Evolutionary conservation across 1,284 basidiomycete species (phyloP).

Genomic region (Cutaneotrichosporon sp.): DNA sequence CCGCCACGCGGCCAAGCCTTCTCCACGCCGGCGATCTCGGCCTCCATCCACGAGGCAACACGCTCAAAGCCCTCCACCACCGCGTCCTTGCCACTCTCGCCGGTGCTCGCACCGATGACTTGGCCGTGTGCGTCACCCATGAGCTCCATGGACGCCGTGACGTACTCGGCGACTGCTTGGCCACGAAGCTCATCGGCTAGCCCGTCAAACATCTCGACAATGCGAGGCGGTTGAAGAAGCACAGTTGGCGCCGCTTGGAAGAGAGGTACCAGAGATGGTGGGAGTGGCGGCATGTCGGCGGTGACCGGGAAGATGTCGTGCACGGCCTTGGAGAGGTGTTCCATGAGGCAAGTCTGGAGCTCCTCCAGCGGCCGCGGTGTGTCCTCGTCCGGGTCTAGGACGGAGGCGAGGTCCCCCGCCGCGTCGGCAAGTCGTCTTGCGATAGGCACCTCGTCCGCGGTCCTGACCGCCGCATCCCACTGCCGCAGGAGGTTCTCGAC

Average conservation of each 20-base stretch:
- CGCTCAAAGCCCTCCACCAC: constrained; percentile 46
- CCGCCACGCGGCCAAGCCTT: constrained; percentile 40
- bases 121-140: constrained; percentile 33
- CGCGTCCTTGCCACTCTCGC: constrained; percentile 31
- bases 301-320: constrained; percentile 41
- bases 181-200: constrained; percentile 44
- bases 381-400: constrained; percentile 21
- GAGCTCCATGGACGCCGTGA: constrained; percentile 33
- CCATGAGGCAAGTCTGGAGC: constrained; percentile 29
- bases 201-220: constrained; percentile 25
- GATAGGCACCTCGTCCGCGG: constrained; percentile 28
- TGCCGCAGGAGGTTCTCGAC: constrained; percentile 32
- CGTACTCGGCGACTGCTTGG: constrained; percentile 48
- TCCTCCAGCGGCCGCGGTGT: constrained; percentile 29
- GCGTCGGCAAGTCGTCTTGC: constrained; percentile 23
- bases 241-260: constrained; percentile 30
- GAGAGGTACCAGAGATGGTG: constrained; percentile 38
- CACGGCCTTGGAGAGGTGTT: constrained; percentile 25
- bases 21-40: constrained; percentile 39
- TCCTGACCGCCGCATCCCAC: constrained; percentile 40
- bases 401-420: constrained; percentile 29
- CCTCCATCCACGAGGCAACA: constrained; percentile 49
- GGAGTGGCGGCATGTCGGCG: constrained; percentile 30
- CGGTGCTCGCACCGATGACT: constrained; percentile 18
- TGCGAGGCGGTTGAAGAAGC: constrained; percentile 26